Evolutionary conservation across 169 alveolate species (phyloP).

Genomic region (Theileria equi): DNA sequence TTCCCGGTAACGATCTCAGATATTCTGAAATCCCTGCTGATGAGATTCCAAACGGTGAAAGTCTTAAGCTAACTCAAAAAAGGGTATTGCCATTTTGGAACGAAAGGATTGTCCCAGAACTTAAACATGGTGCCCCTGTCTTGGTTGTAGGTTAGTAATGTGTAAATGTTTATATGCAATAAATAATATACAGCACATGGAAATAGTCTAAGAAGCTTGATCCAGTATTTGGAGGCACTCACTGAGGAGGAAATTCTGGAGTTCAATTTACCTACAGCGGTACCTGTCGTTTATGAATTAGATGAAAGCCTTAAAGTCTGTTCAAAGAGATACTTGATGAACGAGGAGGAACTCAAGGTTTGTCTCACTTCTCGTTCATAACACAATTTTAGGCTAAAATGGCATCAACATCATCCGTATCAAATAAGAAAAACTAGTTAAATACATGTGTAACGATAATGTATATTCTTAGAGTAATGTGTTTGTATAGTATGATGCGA

Average conservation of each 20-base stretch:
- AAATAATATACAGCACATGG: conserved; percentile 93
- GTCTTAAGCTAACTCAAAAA: conserved; percentile 90
- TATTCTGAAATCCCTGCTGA: conserved; percentile 85
- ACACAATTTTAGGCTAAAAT: conserved; percentile 72
- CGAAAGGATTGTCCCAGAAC: conserved; percentile 89
- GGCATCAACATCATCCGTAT: conserved; percentile 93
- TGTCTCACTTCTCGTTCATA: background rate
- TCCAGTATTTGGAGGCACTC: conserved; percentile 91
- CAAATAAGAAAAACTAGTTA: too few relatives aligned
- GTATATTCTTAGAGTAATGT: too few relatives aligned
- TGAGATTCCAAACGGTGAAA: conserved; percentile 93
- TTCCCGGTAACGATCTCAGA: conserved; percentile 87
- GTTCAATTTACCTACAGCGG: conserved; percentile 96
- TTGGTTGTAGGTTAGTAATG: conserved; percentile 81
- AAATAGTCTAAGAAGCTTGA: conserved; percentile 94
- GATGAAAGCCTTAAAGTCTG: conserved; percentile 86
- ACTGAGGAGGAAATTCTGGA: conserved; percentile 90
- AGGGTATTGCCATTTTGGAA: conserved; percentile 94
- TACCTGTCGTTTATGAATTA: conserved; percentile 94
- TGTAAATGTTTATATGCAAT: background rate
- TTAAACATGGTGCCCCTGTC: conserved; percentile 88
- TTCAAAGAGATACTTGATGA: conserved; percentile 89
- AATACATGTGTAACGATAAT: too few relatives aligned
- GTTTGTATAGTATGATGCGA: too few relatives aligned
- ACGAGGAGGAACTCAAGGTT: conserved; percentile 84